These are phyloP conservation scores for Plenodomus biglobosus DNA, from an alignment of 2,329 filamentous ascomycete genomes.

Conservation along the genomic window DNA sequence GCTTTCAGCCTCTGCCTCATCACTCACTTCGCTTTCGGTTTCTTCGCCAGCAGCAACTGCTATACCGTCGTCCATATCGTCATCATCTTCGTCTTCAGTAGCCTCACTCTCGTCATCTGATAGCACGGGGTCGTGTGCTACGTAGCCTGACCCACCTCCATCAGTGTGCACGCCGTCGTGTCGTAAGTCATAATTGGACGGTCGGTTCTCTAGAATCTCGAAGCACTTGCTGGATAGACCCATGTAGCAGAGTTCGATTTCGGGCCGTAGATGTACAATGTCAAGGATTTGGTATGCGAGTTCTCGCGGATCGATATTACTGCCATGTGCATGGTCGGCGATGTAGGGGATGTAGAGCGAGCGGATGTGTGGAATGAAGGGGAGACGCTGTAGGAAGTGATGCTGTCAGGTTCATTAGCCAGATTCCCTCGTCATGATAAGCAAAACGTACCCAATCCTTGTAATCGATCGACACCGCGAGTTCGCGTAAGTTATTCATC, in stretches of 20 bases:
- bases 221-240: slow-evolving; percentile 78
- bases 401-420: slow-evolving; percentile 56
- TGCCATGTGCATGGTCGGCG: slow-evolving; percentile 60
- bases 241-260: slow-evolving; percentile 76
- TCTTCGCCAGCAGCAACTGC: slow-evolving; percentile 51
- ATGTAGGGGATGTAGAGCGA: slow-evolving; percentile 72
- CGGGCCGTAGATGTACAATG: slow-evolving; percentile 73
- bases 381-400: slow-evolving; percentile 74
- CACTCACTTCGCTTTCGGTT: slow-evolving; percentile 37
- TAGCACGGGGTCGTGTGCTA: slow-evolving; percentile 34
- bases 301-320: slow-evolving; percentile 64
- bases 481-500: slow-evolving; percentile 70
- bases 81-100: slow-evolving; percentile 52
- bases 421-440: not conserved
- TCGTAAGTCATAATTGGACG: slow-evolving; percentile 47
- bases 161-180: slow-evolving; percentile 33
- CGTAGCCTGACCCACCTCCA: slow-evolving; percentile 26
- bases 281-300: slow-evolving; percentile 76
- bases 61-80: slow-evolving; percentile 54
- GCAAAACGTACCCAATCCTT: slow-evolving; percentile 69
- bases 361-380: slow-evolving; percentile 68
- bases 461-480: slow-evolving; percentile 72
- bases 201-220: slow-evolving; percentile 70
- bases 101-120: slow-evolving; percentile 44
- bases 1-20: slow-evolving; percentile 48